These are phyloP conservation scores for Liriodendron chinense DNA, from an alignment of 164 flowering plant species.

Conservation along the genomic window DNA sequence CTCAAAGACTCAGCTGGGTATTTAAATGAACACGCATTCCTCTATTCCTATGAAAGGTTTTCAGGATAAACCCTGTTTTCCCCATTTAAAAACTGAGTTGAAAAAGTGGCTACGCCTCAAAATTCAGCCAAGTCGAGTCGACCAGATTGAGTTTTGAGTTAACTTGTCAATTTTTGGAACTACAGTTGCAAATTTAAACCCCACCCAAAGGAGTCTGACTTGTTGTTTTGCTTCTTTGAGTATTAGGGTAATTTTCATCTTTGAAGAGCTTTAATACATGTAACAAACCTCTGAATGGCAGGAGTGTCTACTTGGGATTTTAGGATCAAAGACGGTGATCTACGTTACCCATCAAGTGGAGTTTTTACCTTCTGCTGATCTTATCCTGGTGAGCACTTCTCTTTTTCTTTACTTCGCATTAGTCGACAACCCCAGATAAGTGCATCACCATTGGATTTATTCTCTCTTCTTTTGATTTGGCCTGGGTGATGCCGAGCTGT, in stretches of 20 bases:
- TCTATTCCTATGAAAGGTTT: no score
- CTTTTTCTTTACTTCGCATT: not conserved
- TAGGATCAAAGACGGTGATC: conserved; percentile 63
- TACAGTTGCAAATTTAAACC: not conserved
- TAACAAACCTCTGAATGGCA: conserved; percentile 14
- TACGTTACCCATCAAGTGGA: conserved; percentile 80
- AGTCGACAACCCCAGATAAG: no score
- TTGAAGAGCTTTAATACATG: not conserved
- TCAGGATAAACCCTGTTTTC: no score
- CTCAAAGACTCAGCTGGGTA: no score
- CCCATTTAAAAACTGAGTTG: no score
- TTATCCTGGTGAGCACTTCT: conserved; percentile 48
- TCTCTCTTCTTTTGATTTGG: no score
- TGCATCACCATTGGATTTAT: not conserved
- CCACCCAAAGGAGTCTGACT: not conserved
- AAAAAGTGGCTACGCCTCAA: no score
- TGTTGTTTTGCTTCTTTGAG: not conserved
- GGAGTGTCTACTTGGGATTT: conserved; percentile 60
- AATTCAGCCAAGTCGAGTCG: not conserved
- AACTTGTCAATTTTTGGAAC: not conserved
- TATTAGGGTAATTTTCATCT: no score
- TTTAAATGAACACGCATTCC: no score
- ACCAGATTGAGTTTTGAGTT: not conserved
- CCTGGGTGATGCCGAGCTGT: no score
- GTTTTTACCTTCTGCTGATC: conserved; percentile 67